Percentiles rank a stretch among this genome's conserved stretches.
These are phyloP conservation scores for Trichoderma koningiopsis DNA, from an alignment of 2,329 filamentous ascomycete species.

Conservation along the genomic window DNA sequence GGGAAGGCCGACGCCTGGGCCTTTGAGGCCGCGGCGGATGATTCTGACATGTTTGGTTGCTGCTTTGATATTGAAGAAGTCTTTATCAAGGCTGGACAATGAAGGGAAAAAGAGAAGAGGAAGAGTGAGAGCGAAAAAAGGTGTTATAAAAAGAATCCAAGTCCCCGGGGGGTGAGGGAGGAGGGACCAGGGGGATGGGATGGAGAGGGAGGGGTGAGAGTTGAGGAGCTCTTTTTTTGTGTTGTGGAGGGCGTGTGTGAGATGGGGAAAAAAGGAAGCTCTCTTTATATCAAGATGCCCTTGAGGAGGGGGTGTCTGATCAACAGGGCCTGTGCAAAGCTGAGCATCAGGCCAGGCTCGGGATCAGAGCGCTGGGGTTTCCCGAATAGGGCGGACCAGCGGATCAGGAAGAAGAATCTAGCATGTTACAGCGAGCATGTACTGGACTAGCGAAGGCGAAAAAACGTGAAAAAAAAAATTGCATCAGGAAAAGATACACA, in stretches of 20 bases:
- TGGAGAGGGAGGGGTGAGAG: neutral
- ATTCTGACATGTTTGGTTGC: conserved; percentile 37
- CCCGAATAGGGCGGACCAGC: neutral
- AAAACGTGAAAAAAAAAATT: neutral
- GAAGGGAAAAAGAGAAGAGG: neutral
- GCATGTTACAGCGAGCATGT: too few species aligned
- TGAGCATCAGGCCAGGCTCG: neutral
- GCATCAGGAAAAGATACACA: neutral
- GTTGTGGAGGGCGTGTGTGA: conserved; percentile 16
- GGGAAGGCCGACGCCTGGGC: conserved; percentile 47
- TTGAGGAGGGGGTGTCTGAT: neutral
- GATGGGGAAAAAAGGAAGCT: conserved; percentile 11
- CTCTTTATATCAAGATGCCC: conserved; percentile 12
- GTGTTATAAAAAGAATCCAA: conserved; percentile 6
- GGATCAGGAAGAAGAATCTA: neutral
- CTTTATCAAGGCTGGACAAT: neutral
- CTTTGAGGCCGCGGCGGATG: conserved; percentile 44
- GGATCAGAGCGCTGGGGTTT: neutral
- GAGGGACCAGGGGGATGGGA: neutral
- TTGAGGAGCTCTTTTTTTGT: neutral
- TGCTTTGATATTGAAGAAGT: neutral
- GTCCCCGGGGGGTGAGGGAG: conserved; percentile 2
- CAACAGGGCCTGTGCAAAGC: neutral
- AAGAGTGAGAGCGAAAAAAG: neutral
- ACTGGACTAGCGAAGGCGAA: neutral